Percentiles rank a stretch among this genome's conserved stretches.
Conservation (phyloP, 73 alveolate genomes). For the Paramecium tetraurelia region DNA sequence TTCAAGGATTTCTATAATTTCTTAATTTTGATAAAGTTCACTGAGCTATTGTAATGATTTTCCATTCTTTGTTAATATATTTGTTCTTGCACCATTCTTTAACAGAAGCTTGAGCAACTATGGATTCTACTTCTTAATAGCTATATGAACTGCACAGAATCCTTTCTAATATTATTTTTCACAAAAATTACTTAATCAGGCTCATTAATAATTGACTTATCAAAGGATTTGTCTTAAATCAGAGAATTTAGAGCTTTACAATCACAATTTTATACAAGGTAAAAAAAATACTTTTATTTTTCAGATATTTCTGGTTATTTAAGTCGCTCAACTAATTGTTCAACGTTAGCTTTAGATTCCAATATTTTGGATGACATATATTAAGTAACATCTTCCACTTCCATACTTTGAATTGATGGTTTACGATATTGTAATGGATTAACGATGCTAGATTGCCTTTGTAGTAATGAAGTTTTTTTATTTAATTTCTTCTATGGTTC, state of each 20-base stretch:
- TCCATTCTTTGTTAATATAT: neutral
- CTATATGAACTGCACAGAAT: neutral
- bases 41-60: neutral
- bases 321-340: neutral
- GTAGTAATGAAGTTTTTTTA: neutral
- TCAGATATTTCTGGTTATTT: neutral
- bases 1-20: neutral
- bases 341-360: neutral
- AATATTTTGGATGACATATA: neutral
- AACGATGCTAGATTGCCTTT: neutral
- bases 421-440: neutral
- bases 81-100: neutral
- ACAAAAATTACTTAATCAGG: neutral
- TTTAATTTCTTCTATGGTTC: neutral
- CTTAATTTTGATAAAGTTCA: neutral
- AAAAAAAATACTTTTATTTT: neutral
- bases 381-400: neutral
- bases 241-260: neutral
- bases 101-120: neutral
- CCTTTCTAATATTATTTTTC: neutral
- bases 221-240: neutral
- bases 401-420: neutral
- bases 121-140: neutral
- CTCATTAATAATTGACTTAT: neutral
- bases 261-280: neutral